phyloP scores from a whole-genome alignment of 129 eudicot species.

The Smallanthus sonchifolius region DNA sequence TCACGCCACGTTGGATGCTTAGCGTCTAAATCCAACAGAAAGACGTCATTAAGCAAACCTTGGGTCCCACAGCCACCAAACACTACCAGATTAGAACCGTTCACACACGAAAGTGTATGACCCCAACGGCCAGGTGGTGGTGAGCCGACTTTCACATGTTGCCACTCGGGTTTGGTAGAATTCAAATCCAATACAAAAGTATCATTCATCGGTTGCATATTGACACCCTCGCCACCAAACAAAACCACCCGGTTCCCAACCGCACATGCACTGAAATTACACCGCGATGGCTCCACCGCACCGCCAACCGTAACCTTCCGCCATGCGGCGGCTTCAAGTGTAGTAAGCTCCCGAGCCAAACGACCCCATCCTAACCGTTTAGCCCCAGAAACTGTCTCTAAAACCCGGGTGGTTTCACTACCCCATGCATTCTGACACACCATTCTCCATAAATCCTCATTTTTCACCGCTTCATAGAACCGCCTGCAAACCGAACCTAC shows the following conservation, averaged over 20 bases:
- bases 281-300: conserved; percentile 89
- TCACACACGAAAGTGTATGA: conserved; percentile 82
- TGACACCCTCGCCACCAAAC: conserved; percentile 88
- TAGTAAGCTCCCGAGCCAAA: conserved; percentile 80
- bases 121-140: conserved; percentile 99
- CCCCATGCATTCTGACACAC: conserved; percentile 98
- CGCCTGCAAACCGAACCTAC: conserved; percentile 71
- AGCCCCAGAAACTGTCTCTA: conserved; percentile 84
- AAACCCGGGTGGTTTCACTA: conserved; percentile 69
- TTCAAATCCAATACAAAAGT: conserved; percentile 79
- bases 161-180: conserved; percentile 82
- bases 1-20: conserved; percentile 93
- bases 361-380: conserved; percentile 91
- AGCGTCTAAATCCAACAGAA: conserved; percentile 81
- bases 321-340: conserved; percentile 96
- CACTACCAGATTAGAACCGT: conserved; percentile 76
- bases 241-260: conserved; percentile 88
- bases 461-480: conserved; percentile 59
- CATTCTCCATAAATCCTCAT: conserved; percentile 87
- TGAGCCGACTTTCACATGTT: conserved; percentile 70
- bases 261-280: conserved; percentile 95
- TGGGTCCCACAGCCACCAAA: conserved; percentile 94
- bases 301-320: conserved; percentile 77
- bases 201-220: conserved; percentile 93
- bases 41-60: conserved; percentile 83